Base-by-base conservation (phyloP, 1,284 basidiomycete species). In the Leccinum subfulvum region DNA sequence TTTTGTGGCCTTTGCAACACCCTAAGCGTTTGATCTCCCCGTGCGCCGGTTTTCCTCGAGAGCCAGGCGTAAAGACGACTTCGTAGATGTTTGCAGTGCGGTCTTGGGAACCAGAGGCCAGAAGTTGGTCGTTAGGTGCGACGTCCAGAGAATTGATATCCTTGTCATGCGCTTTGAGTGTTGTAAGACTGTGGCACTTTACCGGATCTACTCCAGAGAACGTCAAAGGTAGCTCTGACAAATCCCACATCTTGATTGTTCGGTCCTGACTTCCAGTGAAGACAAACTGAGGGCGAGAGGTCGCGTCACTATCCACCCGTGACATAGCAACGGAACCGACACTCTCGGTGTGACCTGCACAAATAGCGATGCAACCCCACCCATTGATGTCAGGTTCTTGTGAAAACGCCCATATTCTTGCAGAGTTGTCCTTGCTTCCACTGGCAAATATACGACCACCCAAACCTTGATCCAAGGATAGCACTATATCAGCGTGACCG, bases 201-300 rank as follows among this genome's bases (percentile, higher is more conserved):
- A 81, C 59, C 35, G 76, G 62, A 33, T 77, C 75, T 56, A 63
- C 72, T 28, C 69, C 69, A 35, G 66, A 68, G 26, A 64, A 66
- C 13, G 59, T 60, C 57, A 66, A 60, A 56, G 82, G 77, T 4
- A 92, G 76, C 26, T 71, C 71, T 1, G 86, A 81, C 14, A 97
- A 77, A 76, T 99, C 96, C 97, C 97, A 99, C 85, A 99, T 90
- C 77, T 99, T 99, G 76, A 98, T 91, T 3, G 97, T 99, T 33
- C 94, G 88, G 75, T 99, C 97, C 78, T 98, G 96, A 71, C 91
- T 94, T 18, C 95, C 97, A 4, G 95, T 97, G 71, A 97, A 91
- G 81, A 96, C 82, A 77, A 97, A 95, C 30, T 79, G 79, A 47
- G 78, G 77, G 55, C 73, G 69, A 71, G 73, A 30, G 54, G 68